Evolutionary conservation across 805 yeast species (phyloP), one percentile per base, ranked within the genome.

Genomic region (Helenozyma baotianmanensis): DNA sequence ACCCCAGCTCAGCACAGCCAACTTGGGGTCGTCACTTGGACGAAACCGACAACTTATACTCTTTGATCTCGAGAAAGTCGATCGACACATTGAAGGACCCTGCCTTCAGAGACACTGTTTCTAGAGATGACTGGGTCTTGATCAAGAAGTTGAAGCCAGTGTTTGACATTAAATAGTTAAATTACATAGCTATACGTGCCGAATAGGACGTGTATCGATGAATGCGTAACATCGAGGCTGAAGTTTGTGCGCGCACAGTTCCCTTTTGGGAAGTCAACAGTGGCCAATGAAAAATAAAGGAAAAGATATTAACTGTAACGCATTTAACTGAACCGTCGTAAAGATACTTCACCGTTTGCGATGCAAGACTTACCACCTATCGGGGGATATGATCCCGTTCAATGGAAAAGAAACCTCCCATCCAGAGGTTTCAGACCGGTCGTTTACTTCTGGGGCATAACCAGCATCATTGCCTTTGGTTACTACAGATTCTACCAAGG

Each of bases 21-120:
- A 80, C 86, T 10, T 92, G 97, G 97, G 99, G 99, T 43, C 86
- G 98, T 70, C 99, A 92, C 57, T 94, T 92, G 49, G 96, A 88
- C 60, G 99, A 92, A 64, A 69, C 77, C 38, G 99, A 92, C 61
- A 72, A 76, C 28, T 70, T 92, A 56, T 92, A 89, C 65, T 90
- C 98, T n/a, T 72, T 83, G 67, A 76, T 92, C 44, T 58, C 92
- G 9, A 80, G 98, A 72, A 84, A 72, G 62, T 84, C 96, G 22
- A 89, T 92, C 49, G 97, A 92, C 59, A 84, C 95, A n/a, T 78
- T 92, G 73, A 92, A 92, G 68, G 98, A 92, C 53, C 94, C 96
- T 25, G 97, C 97, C 4, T 92, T 92, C 79, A 78, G 99, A 64
- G 90, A 85, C 51, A 77, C 85, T 41, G 98, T 92, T 42, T 72